Evolutionary conservation across 2,329 filamentous ascomycete genomes (phyloP).

Genomic region (Ascomycota sp.): DNA sequence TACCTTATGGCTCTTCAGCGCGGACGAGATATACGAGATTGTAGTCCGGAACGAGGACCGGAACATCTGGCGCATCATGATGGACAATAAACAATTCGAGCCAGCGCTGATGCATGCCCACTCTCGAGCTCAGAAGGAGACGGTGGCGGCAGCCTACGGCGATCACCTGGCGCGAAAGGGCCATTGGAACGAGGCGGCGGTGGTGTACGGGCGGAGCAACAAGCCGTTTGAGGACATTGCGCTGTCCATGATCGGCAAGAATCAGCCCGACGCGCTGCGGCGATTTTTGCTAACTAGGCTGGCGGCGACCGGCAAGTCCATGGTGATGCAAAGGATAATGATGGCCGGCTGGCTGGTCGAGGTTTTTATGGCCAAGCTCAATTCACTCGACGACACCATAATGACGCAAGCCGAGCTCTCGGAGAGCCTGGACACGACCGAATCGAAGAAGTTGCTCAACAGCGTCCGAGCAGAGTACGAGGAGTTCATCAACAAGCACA

Average conservation of each 20-base stretch:
- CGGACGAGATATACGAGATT: conserved; percentile 79
- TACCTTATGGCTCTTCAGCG: conserved; percentile 91
- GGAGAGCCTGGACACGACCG: conserved; percentile 45
- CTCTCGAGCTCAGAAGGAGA: conserved; percentile 62
- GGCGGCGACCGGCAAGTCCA: conserved; percentile 55
- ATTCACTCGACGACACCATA: conserved; percentile 82
- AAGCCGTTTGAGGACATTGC: conserved; percentile 95
- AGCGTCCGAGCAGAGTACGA: conserved; percentile 58
- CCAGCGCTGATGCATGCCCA: conserved; percentile 68
- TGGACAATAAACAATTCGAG: conserved; percentile 71
- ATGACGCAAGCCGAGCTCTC: conserved; percentile 66
- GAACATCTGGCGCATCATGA: conserved; percentile 86
- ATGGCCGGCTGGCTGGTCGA: conserved; percentile 88
- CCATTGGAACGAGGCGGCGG: conserved; percentile 65
- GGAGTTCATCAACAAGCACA: conserved; percentile 69
- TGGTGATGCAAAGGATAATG: conserved; percentile 85
- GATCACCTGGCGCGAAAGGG: conserved; percentile 69
- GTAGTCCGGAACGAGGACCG: conserved; percentile 75
- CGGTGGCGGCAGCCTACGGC: conserved; percentile 74
- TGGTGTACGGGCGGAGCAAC: conserved; percentile 80
- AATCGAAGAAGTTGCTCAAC: conserved; percentile 50
- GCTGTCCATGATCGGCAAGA: conserved; percentile 69
- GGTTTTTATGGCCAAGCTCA: conserved; percentile 91
- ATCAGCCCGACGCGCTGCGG: conserved; percentile 71
- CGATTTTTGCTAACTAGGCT: conserved; percentile 79